Base-by-base conservation (phyloP, 208 protist species). In the Acanthamoeba healyi region DNA sequence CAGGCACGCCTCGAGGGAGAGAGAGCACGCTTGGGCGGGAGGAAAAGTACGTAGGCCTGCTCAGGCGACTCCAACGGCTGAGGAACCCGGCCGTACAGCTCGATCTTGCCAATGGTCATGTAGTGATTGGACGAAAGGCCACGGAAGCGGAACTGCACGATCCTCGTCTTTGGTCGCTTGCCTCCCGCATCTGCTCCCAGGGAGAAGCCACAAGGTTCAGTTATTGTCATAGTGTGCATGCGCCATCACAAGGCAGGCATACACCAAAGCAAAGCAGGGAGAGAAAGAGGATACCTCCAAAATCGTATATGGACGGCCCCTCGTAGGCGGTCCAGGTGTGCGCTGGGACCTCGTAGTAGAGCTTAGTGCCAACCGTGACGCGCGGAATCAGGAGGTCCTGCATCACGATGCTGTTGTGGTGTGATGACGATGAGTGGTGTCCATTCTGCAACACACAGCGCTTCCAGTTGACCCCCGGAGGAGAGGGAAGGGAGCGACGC, bases 311-410 rank as follows among this genome's bases (percentile, higher is more conserved):
- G 26, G 84, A 91, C 1, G 84, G 84, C 32, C 84, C 84, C n/a
- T 91, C 84, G 61, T 74, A 91, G 84, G 84, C 54, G 61, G 84
- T 38, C 84, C 84, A 91, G 15, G n/a, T 91, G 61, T 91, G 84
- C 12, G 84, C 24, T 9, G 84, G 84, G 6, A 91, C 84, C 24
- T 91, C 56, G 84, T 91, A 91, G 84, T 91, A 91, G 22, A 91
- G 84, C 54, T 91, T 91, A 4, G 84, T 91, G 61, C 84, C 84
- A 36, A 32, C 51, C 24, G 54, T 74, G 19, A 65, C 51, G 10
- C 84, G 84, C 7, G 84, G 84, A n/a, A 91, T 67, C 42, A 38
- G 51, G 42, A 91, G 38, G 61, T 91, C 84, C 61, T 91, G 84
- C 84, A 91, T 65, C 84, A 91, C 84, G 36, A 91, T 91, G 15